These are phyloP conservation scores for Rossbeevera mucosa DNA, from an alignment of 768 basidiomycete species.

Conservation along the genomic window DNA sequence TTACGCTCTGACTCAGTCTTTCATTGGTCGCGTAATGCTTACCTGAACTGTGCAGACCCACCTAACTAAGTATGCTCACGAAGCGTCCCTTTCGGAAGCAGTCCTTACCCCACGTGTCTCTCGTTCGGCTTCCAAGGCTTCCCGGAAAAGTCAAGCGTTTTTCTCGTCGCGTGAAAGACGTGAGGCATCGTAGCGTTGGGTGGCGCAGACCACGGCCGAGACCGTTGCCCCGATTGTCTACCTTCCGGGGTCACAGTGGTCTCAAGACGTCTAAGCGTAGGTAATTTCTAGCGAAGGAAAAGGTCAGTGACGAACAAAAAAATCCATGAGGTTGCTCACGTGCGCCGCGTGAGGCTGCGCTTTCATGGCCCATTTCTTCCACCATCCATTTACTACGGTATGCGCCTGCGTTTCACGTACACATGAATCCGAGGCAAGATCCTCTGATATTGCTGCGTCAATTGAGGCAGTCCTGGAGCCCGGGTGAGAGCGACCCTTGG, in stretches of 20 bases:
- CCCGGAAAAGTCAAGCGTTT: constrained; percentile 10
- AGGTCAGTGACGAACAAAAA: constrained; percentile 8
- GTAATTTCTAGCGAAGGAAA: constrained; percentile 25
- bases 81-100: constrained; percentile 1
- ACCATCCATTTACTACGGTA: constrained; percentile 47
- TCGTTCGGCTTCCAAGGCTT: constrained; percentile 8
- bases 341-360: constrained; percentile 12
- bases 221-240: constrained; percentile 31
- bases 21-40: constrained; percentile 5
- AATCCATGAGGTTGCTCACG: constrained; percentile 17
- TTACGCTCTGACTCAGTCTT: background rate
- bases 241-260: constrained; percentile 46
- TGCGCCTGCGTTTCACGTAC: constrained; percentile 32
- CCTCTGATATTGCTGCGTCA: constrained; percentile 26
- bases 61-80: background rate
- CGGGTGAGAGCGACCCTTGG: constrained; percentile 32
- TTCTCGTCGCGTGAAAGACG: constrained; percentile 17
- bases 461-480: constrained; percentile 29
- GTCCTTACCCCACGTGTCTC: constrained; percentile 9
- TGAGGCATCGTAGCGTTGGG: constrained; percentile 19
- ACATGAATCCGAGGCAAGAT: constrained; percentile 18
- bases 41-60: constrained; percentile 12
- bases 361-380: constrained; percentile 45
- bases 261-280: constrained; percentile 39
- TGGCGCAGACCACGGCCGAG: constrained; percentile 26